These are phyloP conservation scores for Schwanniomyces pseudopolymorphus DNA, from an alignment of 805 yeast species.

Conservation along the genomic window DNA sequence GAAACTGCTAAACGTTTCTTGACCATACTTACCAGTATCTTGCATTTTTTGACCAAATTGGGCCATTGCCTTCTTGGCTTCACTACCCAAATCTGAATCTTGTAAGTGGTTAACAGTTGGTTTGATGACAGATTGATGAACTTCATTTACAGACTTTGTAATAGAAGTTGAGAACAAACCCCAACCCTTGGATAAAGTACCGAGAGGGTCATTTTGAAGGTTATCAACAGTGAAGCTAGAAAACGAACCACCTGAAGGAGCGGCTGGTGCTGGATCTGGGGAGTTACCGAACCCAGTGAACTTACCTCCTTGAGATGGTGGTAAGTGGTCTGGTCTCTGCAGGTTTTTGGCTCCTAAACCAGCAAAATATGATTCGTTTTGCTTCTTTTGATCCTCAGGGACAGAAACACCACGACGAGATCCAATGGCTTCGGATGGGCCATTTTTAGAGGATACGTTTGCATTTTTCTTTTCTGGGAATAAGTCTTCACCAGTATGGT, in stretches of 20 bases:
- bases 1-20: constrained; percentile 61
- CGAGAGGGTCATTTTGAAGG: constrained; percentile 80
- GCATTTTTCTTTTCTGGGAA: constrained; percentile 21
- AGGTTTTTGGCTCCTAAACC: constrained; percentile 72
- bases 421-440: constrained; percentile 25
- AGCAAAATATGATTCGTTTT: constrained; percentile 82
- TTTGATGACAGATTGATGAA: constrained; percentile 82
- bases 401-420: constrained; percentile 46
- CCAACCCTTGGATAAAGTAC: constrained; percentile 93
- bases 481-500: constrained; percentile 49
- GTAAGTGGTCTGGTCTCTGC: constrained; percentile 70
- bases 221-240: constrained; percentile 64
- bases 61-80: constrained; percentile 89
- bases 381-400: constrained; percentile 43
- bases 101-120: constrained; percentile 82
- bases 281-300: constrained; percentile 90
- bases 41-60: constrained; percentile 95
- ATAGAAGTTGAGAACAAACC: constrained; percentile 86
- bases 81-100: constrained; percentile 74
- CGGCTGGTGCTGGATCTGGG: constrained; percentile 47
- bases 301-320: constrained; percentile 93
- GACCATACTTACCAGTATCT: constrained; percentile 78
- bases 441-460: constrained; percentile 4
- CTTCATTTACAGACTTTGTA: constrained; percentile 78
- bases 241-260: constrained; percentile 37